These are phyloP conservation scores for Spathaspora hagerdaliae DNA, from an alignment of 805 yeast genomes.

Conservation along the genomic window DNA sequence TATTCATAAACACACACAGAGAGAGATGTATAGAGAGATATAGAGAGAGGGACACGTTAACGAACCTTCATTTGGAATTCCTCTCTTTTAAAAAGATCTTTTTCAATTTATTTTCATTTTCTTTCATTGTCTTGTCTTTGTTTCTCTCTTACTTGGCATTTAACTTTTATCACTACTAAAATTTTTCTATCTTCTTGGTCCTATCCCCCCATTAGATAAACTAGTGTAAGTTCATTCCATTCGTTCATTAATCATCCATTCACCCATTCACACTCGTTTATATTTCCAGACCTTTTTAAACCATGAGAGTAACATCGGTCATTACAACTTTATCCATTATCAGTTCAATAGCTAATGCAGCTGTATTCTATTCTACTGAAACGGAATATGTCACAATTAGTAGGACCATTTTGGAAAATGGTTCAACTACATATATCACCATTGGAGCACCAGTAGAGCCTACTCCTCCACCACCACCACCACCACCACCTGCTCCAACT, in stretches of 20 bases:
- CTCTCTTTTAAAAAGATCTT: no score
- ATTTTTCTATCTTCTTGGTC: no score
- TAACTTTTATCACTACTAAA: background rate
- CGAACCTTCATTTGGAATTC: no score
- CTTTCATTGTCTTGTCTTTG: background rate
- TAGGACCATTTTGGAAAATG: conserved; percentile 3
- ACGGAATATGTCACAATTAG: conserved; percentile 19
- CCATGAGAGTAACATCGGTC: background rate
- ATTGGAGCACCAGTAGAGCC: background rate
- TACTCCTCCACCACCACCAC: background rate
- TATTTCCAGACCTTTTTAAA: background rate
- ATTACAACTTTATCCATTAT: background rate
- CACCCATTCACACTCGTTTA: background rate
- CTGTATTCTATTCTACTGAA: conserved; percentile 23
- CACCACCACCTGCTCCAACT: conserved; percentile 4
- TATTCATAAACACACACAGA: no score
- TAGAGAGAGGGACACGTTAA: no score
- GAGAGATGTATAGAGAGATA: no score
- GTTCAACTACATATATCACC: background rate
- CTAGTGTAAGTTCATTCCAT: no score
- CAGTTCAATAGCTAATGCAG: conserved; percentile 12
- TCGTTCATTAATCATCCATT: background rate
- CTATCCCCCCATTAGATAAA: no score
- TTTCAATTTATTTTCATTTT: no score
- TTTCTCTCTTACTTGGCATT: background rate